Base-by-base conservation (phyloP, 768 basidiomycete genomes). In the Plicaturopsis crispa region DNA sequence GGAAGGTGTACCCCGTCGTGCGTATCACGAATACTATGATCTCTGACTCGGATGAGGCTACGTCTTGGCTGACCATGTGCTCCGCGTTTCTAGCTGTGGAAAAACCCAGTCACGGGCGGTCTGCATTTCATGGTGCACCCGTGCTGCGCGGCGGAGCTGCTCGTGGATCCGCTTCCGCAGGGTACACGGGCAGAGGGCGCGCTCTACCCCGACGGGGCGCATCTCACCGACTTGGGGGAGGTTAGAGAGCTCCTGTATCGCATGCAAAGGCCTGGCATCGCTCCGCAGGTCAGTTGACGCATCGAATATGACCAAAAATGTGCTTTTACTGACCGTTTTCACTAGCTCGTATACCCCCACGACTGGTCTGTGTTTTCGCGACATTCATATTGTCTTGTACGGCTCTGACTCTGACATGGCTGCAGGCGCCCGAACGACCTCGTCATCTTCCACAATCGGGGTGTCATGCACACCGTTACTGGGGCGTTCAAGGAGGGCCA, bases 371-470 rank as follows among this genome's bases (percentile, higher is more conserved):
- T 28, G 24, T 30, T 46, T 13, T 18, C 13, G 14, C 13, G 21
- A 17, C 12, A 6, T 32, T 31, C 1, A 22, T 21, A 26, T 34
- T 19, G 16, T 4, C 16, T 19, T 35, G 19, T 31, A 30, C 5
- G 19, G 20, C 13, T 36, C 17, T 18, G 11, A 23, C 32, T 12
- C 16, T 31, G 10, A 30, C 31, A 24, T 38, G n/a, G 26, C 21
- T 6, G 26, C 37, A 65, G 67, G 69, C 56, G 62, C 21, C 69
- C 71, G 52, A 75, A 76, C 24, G 86, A 90, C 48, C 68, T 92
- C 14, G 77, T 88, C 3, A 55, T 93, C 21, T 91, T 93, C 73
- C 84, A 91, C 56, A 91, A 92, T 60, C 73, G 86, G 6, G 86
- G 86, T 7, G 67, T 87, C 7, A 59, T 89, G 30, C 89, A 91